phyloP scores from a whole-genome alignment of 2,329 filamentous ascomycete genomes.

The Aspergillus felis region DNA sequence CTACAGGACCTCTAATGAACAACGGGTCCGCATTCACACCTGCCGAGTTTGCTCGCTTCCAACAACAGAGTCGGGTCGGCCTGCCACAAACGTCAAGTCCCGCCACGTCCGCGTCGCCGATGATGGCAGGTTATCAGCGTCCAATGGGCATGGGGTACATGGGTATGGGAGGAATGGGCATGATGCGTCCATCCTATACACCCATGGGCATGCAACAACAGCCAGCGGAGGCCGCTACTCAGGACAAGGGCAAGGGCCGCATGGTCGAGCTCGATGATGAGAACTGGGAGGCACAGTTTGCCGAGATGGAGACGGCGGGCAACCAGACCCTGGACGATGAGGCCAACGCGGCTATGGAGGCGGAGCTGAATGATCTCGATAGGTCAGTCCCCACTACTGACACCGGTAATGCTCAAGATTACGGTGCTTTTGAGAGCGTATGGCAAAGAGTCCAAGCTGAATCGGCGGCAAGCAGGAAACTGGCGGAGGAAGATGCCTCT shows the following conservation, averaged over 20 bases:
- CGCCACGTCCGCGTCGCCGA: slow-evolving; percentile 50
- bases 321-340: slow-evolving; percentile 54
- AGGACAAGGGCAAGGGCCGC: slow-evolving; percentile 77
- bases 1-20: slow-evolving; percentile 40
- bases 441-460: slow-evolving; percentile 47
- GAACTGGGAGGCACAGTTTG: slow-evolving; percentile 96
- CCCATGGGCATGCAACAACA: slow-evolving; percentile 48
- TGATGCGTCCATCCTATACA: slow-evolving; percentile 44
- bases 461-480: slow-evolving; percentile 46
- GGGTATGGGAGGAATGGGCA: slow-evolving; percentile 48
- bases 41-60: slow-evolving; percentile 84
- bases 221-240: slow-evolving; percentile 39
- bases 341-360: slow-evolving; percentile 73
- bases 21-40: slow-evolving; percentile 63
- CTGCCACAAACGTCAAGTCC: slow-evolving; percentile 59
- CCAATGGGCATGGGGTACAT: slow-evolving; percentile 40
- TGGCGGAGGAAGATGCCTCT: slow-evolving; percentile 62
- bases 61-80: slow-evolving; percentile 63
- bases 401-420: slow-evolving; percentile 62
- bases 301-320: slow-evolving; percentile 67
- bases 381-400: slow-evolving; percentile 64
- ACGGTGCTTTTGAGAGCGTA: slow-evolving; percentile 84
- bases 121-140: slow-evolving; percentile 53
- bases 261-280: slow-evolving; percentile 90
- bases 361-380: slow-evolving; percentile 85